Base-by-base conservation (phyloP, 2,329 filamentous ascomycete genomes). In the Exophiala oligosperma region DNA sequence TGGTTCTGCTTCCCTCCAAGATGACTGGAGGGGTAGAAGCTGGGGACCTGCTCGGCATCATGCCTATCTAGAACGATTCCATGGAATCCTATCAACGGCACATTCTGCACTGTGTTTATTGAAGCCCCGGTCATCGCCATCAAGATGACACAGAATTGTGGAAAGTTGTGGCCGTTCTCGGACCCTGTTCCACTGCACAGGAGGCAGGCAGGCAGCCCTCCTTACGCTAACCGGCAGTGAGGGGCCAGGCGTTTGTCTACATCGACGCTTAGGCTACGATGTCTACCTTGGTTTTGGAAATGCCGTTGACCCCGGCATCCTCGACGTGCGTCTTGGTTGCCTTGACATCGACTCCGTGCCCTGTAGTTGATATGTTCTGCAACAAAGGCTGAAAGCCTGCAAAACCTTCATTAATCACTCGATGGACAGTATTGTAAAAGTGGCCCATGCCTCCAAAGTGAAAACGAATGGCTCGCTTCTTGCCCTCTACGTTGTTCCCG, bases 401-500 rank as follows among this genome's bases (percentile, higher is more conserved):
- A 29, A 49, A 49, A 7, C 47, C 47, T 49, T 49, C 47, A 23
- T 29, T 29, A 49, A 49, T 49, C 9, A 49, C 47, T 28, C 47
- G 47, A 49, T 49, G 47, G 21, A 49, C 47, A 29, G 47, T 49
- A 29, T 49, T 49, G 47, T 49, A 49, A 29, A 49, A 49, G 21
- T 49, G 47, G 47, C 47, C 47, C 47, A 49, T 49, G 47, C 56
- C 56, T 23, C 52, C 56, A 2, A 59, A 35, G 46, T 46, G 49
- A 50, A 59, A 51, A 12, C 56, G 17, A 26, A 49, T 26, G 23
- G 52, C 52, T 28, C 28, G 14, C 38, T 50, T 59, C 52, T 56
- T 59, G 21, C 56, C 56, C 32, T 12, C 32, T 5, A 59, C 26
- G 51, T 59, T 59, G 43, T 32, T 28, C 21, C 56, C 56, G 51